Conservation (phyloP, 441 rosid genomes). For the Euphorbia schlechtendalii region DNA sequence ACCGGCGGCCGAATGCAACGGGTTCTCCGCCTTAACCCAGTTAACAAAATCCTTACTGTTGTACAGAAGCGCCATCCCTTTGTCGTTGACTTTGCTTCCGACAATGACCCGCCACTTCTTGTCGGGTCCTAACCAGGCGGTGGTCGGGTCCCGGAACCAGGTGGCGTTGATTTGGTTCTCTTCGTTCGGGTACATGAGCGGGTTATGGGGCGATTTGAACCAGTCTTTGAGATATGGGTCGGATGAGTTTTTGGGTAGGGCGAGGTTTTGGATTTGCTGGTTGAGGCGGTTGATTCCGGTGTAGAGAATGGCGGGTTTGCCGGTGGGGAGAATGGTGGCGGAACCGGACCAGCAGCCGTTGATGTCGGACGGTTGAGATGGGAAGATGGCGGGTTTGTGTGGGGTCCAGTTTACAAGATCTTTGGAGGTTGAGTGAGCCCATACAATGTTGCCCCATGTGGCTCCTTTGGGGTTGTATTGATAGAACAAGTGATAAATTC, state of each 20-base stretch:
- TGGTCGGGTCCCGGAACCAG: slow-evolving; percentile 80
- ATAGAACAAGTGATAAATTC: slow-evolving; percentile 87
- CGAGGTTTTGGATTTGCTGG: slow-evolving; percentile 63
- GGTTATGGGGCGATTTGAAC: slow-evolving; percentile 50
- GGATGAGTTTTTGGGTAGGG: slow-evolving; percentile 42
- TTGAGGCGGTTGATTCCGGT: slow-evolving; percentile 50
- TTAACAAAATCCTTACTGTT: slow-evolving; percentile 52
- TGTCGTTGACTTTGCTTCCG: slow-evolving; percentile 47
- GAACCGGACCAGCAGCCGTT: slow-evolving; percentile 87
- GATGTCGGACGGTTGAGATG: slow-evolving; percentile 50
- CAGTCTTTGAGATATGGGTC: slow-evolving; percentile 61
- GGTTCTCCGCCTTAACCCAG: slow-evolving; percentile 43
- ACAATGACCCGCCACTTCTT: slow-evolving; percentile 50
- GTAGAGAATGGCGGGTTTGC: slow-evolving; percentile 59
- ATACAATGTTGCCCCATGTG: slow-evolving; percentile 66
- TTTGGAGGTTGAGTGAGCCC: slow-evolving; percentile 83
- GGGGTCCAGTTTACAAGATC: slow-evolving; percentile 80
- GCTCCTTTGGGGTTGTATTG: no score
- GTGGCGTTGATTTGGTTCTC: slow-evolving; percentile 43
- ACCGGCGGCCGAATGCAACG: slow-evolving; percentile 44
- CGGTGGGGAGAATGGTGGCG: slow-evolving; percentile 45
- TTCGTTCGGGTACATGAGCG: slow-evolving; percentile 48
- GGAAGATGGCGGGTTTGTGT: slow-evolving; percentile 47
- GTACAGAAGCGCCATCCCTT: slow-evolving; percentile 48
- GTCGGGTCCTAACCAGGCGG: slow-evolving; percentile 73